A percentile compares a stretch with the other conserved stretches of the same genome.
Evolutionary conservation across 176 grass and related monocot species (phyloP).

Genomic region (Pharus latifolius): DNA sequence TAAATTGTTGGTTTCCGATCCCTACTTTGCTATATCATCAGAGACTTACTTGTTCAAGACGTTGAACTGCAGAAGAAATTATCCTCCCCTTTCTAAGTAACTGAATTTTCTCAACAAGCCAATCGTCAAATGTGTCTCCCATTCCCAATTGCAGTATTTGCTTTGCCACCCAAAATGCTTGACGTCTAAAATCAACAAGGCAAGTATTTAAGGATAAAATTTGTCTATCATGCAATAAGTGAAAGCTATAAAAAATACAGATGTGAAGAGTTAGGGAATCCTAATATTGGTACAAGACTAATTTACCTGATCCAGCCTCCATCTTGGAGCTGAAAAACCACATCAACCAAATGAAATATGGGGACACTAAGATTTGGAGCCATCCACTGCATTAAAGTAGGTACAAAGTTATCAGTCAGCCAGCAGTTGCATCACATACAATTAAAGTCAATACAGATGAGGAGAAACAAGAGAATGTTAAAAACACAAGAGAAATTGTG

Average conservation of each 20-base stretch:
- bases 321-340: constrained; percentile 92
- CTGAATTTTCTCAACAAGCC: constrained; percentile 97
- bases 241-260: background rate
- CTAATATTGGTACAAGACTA: constrained; percentile 13
- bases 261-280: constrained; percentile 7
- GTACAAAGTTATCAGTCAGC: background rate
- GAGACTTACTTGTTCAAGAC: constrained; percentile 77
- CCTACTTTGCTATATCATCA: background rate
- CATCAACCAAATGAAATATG: constrained; percentile 93
- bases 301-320: constrained; percentile 94
- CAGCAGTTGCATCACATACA: background rate
- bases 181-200: constrained; percentile 45
- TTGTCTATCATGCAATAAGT: background rate
- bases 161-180: constrained; percentile 99
- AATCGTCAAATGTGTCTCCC: constrained; percentile 99
- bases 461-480: background rate
- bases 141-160: constrained; percentile 97
- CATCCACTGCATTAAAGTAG: constrained; percentile 65
- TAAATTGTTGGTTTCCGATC: background rate
- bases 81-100: constrained; percentile 77
- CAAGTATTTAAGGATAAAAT: background rate
- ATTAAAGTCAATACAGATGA: background rate
- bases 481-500: background rate
- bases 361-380: constrained; percentile 87
- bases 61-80: constrained; percentile 80